Percentiles rank a stretch among this genome's conserved stretches.
These are phyloP conservation scores for Aspergillus jensenii DNA, from an alignment of 2,329 filamentous ascomycete species.

Conservation along the genomic window DNA sequence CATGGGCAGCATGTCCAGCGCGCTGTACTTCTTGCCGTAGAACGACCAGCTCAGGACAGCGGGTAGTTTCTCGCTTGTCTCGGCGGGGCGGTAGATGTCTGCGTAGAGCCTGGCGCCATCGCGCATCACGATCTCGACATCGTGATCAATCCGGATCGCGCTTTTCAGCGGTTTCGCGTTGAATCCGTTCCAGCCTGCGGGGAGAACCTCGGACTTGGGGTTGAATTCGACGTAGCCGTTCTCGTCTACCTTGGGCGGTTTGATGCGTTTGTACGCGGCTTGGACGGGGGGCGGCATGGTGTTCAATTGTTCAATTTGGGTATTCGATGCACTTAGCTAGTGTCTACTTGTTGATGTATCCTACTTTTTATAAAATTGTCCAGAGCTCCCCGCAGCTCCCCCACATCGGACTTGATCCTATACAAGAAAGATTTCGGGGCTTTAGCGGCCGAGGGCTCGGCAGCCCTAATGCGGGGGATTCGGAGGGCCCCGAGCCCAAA, in stretches of 20 bases:
- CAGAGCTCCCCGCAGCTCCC: neutral
- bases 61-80: constrained; percentile 35
- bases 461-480: neutral
- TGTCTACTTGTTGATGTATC: too few species aligned
- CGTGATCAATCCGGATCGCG: constrained; percentile 47
- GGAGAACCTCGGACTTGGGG: constrained; percentile 40
- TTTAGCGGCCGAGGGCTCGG: constrained; percentile 5
- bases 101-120: constrained; percentile 45
- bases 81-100: constrained; percentile 47
- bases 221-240: constrained; percentile 45
- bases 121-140: constrained; percentile 45
- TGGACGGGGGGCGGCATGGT: constrained; percentile 35
- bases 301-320: neutral
- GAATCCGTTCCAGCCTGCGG: constrained; percentile 39
- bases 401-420: neutral
- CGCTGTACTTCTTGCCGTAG: constrained; percentile 48
- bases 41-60: constrained; percentile 47
- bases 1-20: constrained; percentile 40
- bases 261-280: constrained; percentile 26
- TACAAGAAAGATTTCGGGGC: neutral
- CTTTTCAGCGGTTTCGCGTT: constrained; percentile 34
- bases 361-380: too few species aligned
- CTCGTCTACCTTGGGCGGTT: constrained; percentile 33
- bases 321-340: too few species aligned
- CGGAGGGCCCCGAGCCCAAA: neutral